A percentile compares a stretch with the other conserved stretches of the same genome.
These are phyloP conservation scores for Colletotrichum cuscutae DNA, from an alignment of 2,329 filamentous ascomycete genomes.

Conservation along the genomic window DNA sequence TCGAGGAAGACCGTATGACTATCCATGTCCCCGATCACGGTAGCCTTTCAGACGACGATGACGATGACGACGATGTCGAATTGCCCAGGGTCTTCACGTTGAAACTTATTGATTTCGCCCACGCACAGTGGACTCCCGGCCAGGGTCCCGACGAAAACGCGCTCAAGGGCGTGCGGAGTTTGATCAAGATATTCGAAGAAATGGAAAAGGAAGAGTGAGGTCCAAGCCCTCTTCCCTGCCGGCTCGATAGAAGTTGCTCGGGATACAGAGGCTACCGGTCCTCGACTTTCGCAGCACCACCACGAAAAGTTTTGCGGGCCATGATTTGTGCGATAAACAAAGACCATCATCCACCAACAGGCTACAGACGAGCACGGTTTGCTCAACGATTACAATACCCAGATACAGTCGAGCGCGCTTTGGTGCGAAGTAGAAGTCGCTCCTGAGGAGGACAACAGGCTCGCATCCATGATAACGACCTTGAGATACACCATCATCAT, in stretches of 20 bases:
- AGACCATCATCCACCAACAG: constrained; percentile 8
- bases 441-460: constrained; percentile 27
- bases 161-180: constrained; percentile 77
- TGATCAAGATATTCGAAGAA: constrained; percentile 77
- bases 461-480: constrained; percentile 33
- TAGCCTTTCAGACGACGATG: constrained; percentile 23
- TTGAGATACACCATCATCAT: constrained; percentile 16
- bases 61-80: constrained; percentile 50
- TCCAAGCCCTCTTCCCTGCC: not conserved
- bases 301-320: constrained; percentile 11
- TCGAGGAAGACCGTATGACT: constrained; percentile 40
- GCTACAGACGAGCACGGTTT: constrained; percentile 24
- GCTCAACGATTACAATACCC: constrained; percentile 27
- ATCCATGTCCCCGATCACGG: constrained; percentile 31
- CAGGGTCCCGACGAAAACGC: constrained; percentile 88
- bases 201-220: constrained; percentile 53
- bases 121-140: constrained; percentile 85
- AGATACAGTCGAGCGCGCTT: constrained; percentile 22
- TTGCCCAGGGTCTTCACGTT: constrained; percentile 78
- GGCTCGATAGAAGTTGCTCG: constrained; percentile 10
- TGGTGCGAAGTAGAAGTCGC: constrained; percentile 28
- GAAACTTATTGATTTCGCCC: constrained; percentile 96
- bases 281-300: not conserved
- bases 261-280: constrained; percentile 1
- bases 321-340: constrained; percentile 18